Percentiles rank a stretch among this genome's conserved stretches.
Conservation (phyloP, 805 yeast genomes). For the Teunomyces funiuensis region DNA sequence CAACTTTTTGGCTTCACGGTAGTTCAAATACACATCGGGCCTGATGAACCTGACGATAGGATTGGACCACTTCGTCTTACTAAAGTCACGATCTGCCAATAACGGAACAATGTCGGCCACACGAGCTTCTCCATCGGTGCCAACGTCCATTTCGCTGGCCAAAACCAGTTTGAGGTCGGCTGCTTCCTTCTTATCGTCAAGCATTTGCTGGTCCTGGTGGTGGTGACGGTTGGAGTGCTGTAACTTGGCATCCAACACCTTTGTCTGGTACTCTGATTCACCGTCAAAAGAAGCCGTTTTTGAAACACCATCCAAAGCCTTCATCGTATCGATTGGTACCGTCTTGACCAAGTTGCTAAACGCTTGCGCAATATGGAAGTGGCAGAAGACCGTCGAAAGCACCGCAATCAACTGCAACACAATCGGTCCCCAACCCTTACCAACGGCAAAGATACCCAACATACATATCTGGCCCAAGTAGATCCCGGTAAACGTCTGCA, state of each 20-base stretch:
- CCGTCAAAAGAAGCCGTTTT: slow-evolving; percentile 57
- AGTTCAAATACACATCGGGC: slow-evolving; percentile 61
- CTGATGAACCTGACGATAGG: slow-evolving; percentile 49
- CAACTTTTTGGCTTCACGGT: slow-evolving; percentile 30
- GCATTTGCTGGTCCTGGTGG: slow-evolving; percentile 10
- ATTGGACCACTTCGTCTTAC: slow-evolving; percentile 36
- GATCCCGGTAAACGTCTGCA: slow-evolving; percentile 84
- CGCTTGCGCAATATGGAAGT: slow-evolving; percentile 61
- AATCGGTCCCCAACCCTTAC: slow-evolving; percentile 94
- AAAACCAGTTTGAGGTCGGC: slow-evolving; percentile 19
- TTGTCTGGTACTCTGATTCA: slow-evolving; percentile 31
- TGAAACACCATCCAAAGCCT: slow-evolving; percentile 68
- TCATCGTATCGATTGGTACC: slow-evolving; percentile 73
- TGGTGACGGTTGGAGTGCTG: no score
- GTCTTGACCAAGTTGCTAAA: slow-evolving; percentile 59
- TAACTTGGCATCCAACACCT: slow-evolving; percentile 28
- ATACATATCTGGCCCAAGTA: slow-evolving; percentile 86
- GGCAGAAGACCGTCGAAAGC: slow-evolving; percentile 66
- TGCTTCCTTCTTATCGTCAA: slow-evolving; percentile 19
- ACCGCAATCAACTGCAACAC: slow-evolving; percentile 69
- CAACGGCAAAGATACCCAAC: slow-evolving; percentile 82
- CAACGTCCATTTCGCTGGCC: slow-evolving; percentile 9
- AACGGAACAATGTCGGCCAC: slow-evolving; percentile 51
- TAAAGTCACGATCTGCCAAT: slow-evolving; percentile 65
- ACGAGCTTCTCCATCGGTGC: slow-evolving; percentile 14